Base-by-base conservation (phyloP, 75 land plant species). In the Ceratopteris richardii region DNA sequence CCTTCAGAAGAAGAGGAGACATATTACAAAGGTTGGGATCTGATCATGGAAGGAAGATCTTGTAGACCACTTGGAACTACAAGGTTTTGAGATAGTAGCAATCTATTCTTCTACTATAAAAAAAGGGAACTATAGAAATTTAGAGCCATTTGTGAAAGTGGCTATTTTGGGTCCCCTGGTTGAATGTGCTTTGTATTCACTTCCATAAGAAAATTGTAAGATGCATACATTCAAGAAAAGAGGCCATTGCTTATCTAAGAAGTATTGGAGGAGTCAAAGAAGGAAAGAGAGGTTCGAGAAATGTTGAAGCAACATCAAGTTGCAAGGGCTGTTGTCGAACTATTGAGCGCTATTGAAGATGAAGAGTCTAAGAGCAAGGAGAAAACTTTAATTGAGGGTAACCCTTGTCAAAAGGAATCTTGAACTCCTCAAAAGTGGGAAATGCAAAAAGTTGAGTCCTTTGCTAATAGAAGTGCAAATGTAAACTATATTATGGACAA, bases 1-100 rank as follows among this genome's bases (percentile, higher is more conserved):
- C 13, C 55, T 62, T 41, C 44, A 63, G 13, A 56, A 66, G 39
- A 67, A 65, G 41, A 71, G 66, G 41, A 81, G 63, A 43, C 48
- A 69, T 5, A 5, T 3, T 11, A 23, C 2, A 19, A 24, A 90
- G 96, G 61, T 83, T 37, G 60, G 82, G 22, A 29, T 74, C 37
- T 42, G 52, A 20, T 89, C 66, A 27, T 93, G 95, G 96, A 64
- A 81, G 58, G 96, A 93, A 11, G 85, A 86, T 65, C 62, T 93
- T 39, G 80, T 74, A 62, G 82, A 85, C 43, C 82, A 85, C 62
- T 52, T 89, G 31, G 90, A 86, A 54, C 64, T 80, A 54, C 68
- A 66, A 65, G 70, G 71, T 16, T 60, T 50, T 56, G 31, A 59
- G 27, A 66, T 67, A 56, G 36, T 85, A 44, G 51, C 56, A 1